phyloP scores from a whole-genome alignment of 495 filamentous ascomycete genomes.

The Hyaloscypha bicolor region DNA sequence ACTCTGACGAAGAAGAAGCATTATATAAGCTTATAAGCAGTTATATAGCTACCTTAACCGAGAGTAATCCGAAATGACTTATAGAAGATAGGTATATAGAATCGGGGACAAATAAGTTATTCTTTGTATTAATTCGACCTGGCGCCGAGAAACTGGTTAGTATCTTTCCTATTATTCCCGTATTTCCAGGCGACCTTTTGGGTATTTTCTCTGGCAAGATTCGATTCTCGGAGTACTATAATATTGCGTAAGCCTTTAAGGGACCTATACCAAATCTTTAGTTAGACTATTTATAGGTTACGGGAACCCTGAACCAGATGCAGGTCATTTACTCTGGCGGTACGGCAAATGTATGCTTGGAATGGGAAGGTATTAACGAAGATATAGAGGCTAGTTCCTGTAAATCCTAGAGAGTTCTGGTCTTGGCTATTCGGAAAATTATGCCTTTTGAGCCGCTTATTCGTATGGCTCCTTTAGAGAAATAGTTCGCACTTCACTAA shows the following conservation, averaged over 20 bases:
- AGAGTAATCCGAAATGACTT: constrained; percentile 5
- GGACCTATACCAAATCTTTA: constrained; percentile 31
- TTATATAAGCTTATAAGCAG: constrained; percentile 5
- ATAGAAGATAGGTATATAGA: constrained; percentile 11
- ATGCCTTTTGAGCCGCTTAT: neutral
- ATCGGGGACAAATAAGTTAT: constrained; percentile 13
- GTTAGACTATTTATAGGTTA: constrained; percentile 37
- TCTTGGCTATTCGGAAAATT: constrained; percentile 30
- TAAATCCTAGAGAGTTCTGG: constrained; percentile 31
- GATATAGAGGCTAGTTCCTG: constrained; percentile 14
- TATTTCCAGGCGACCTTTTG: constrained; percentile 28
- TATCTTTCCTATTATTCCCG: constrained; percentile 7
- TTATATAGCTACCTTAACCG: constrained; percentile 7
- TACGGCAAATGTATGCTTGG: constrained; percentile 29
- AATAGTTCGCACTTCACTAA: constrained; percentile 31
- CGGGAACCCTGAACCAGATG: constrained; percentile 34
- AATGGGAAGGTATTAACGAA: neutral
- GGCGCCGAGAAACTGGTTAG: constrained; percentile 3
- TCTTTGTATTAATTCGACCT: constrained; percentile 8
- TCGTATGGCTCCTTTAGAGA: constrained; percentile 29
- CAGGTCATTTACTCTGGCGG: constrained; percentile 27
- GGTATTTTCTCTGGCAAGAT: constrained; percentile 32
- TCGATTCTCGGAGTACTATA: constrained; percentile 29
- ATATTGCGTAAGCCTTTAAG: constrained; percentile 19
- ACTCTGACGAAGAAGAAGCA: constrained; percentile 4